Evolutionary conservation across 352 stramenopile species (phyloP), one percentile per base, ranked within the genome.

Genomic region (Globisporangium yorkense): DNA sequence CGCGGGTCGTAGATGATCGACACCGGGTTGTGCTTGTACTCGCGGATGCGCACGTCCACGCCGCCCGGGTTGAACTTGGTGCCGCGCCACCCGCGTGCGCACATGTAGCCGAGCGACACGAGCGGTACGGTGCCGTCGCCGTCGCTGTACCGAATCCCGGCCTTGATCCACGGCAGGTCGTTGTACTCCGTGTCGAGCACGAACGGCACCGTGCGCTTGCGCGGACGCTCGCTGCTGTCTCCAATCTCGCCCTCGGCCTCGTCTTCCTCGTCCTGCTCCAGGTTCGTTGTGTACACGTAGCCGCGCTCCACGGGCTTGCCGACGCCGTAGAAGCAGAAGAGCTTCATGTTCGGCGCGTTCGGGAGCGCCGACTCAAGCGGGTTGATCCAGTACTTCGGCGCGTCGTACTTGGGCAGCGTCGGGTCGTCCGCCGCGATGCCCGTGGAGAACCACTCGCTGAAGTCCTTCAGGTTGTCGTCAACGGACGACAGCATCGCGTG

Each of bases 281-380:
- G 58, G 54, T 88, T 92, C 12, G 54, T 56, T 31, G 70, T 68
- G 51, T 94, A 94, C 33, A 84, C 70, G 63, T 96, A 96, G 56
- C 77, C 80, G 40, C 87, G 83, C 59, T 95, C 87, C 5, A 94
- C 96, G 21, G 88, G 80, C 13, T 97, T 82, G 52, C 92, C 91
- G 16, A 96, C 76, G 48, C 96, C 96, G 72, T 98, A 98, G 9
- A 98, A 68, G 49, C 96, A 98, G 61, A 97, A 98, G 18, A 98
- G 74, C 56, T 97, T 97, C 62, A 98, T 75, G 37, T 84, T 94
- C 3, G 96, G 92, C 18, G 96, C 96, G 33, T 85, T 66, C 6
- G 96, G 96, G 13, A 98, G 72, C 37, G 84, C 70, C 18, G 88
- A 83, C 52, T 79, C 72, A 6, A 97, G 71, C 41, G 90, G 84